phyloP scores from a whole-genome alignment of 148 eudicot genomes.

The Silene conica region DNA sequence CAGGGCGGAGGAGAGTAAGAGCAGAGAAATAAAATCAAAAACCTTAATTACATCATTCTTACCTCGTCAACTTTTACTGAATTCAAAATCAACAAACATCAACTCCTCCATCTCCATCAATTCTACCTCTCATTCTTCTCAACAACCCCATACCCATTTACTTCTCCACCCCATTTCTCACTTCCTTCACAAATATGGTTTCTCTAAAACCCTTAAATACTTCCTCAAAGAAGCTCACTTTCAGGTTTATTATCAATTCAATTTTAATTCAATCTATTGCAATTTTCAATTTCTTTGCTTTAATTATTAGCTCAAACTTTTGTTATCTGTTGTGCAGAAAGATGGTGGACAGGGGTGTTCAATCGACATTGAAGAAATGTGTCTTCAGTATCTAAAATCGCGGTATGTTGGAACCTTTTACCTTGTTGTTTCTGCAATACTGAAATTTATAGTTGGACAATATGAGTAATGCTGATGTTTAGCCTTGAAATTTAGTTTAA shows the following conservation, averaged over 20 bases:
- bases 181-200: slow-evolving; percentile 46
- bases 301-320: no score
- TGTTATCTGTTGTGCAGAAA: slow-evolving; percentile 36
- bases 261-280: not conserved
- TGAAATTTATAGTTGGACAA: no score
- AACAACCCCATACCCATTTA: slow-evolving; percentile 25
- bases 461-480: no score
- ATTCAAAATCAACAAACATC: slow-evolving; percentile 36
- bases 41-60: slow-evolving; percentile 27
- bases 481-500: no score
- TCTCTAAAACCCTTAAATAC: slow-evolving; percentile 55
- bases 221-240: slow-evolving; percentile 53
- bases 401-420: slow-evolving; percentile 33
- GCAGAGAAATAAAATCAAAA: slow-evolving; percentile 4
- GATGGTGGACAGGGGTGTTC: slow-evolving; percentile 43
- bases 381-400: slow-evolving; percentile 32
- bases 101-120: not conserved
- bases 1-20: not conserved
- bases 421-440: not conserved
- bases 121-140: slow-evolving; percentile 16
- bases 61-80: slow-evolving; percentile 43
- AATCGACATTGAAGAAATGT: slow-evolving; percentile 53
- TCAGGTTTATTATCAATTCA: slow-evolving; percentile 31
- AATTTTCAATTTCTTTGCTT: not conserved
- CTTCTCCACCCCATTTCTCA: slow-evolving; percentile 45